Evolutionary conservation across 176 grass and related monocot species (phyloP).

Genomic region (Puccinellia tenuiflora): DNA sequence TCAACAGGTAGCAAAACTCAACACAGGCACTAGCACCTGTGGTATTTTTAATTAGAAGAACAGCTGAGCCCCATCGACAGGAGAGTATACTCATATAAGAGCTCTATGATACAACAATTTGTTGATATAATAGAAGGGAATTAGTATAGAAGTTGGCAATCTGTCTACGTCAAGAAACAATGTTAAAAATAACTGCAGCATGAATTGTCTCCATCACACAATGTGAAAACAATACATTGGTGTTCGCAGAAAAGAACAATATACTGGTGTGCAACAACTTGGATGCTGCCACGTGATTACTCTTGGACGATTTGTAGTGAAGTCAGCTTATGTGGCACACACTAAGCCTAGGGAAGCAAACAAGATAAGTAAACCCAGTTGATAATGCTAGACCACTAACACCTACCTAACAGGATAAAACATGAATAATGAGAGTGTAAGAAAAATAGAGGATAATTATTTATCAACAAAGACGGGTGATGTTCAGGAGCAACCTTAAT

Average conservation of each 20-base stretch:
- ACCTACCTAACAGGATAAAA: background rate
- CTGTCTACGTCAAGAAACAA: slow-evolving; percentile 21
- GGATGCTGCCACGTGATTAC: background rate
- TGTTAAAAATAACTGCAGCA: slow-evolving; percentile 8
- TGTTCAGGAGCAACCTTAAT: slow-evolving; percentile 1
- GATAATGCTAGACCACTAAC: slow-evolving; percentile 13
- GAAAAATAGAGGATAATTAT: slow-evolving; percentile 6
- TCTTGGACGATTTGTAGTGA: slow-evolving; percentile 18
- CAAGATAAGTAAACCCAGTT: slow-evolving; percentile 10
- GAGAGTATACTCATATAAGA: slow-evolving; percentile 14
- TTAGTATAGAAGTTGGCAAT: slow-evolving; percentile 23
- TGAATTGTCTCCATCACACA: slow-evolving; percentile 32
- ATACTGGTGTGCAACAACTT: slow-evolving; percentile 25
- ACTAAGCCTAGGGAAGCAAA: slow-evolving; percentile 24
- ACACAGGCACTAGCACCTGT: background rate
- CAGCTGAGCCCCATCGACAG: background rate
- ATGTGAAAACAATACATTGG: slow-evolving; percentile 28
- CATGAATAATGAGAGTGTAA: background rate
- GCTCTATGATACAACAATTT: background rate
- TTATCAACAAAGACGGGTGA: background rate
- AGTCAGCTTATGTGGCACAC: slow-evolving; percentile 35
- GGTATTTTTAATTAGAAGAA: background rate
- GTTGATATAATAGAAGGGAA: slow-evolving; percentile 15
- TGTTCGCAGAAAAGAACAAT: background rate
- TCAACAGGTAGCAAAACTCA: background rate